Base-by-base conservation (phyloP, 1,284 basidiomycete species). In the Melanopsichium pennsylvanicum region DNA sequence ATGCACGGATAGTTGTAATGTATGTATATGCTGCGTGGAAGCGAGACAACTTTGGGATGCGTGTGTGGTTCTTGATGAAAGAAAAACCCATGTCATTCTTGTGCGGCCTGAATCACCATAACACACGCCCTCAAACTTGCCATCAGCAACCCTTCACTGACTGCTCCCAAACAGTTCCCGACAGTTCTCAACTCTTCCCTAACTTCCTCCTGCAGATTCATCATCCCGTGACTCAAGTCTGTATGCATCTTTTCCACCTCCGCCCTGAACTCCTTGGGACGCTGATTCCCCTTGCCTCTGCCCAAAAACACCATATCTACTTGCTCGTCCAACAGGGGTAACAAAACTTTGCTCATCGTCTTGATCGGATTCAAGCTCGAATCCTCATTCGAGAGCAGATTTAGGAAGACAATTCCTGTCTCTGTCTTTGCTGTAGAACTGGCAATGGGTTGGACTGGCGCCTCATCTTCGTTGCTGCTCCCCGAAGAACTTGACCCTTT, bases 261-360 rank as follows among this genome's bases (percentile, higher is more conserved):
- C 7, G 25, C 16, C 5, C 70, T 40, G 39, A 72, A 72, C 19
- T 56, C 37, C 16, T 50, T 52, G 3, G 60, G 52, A 10, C 70
- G 41, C 32, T 72, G 70, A 31, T 47, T 54, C 40, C 62, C 45
- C 22, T 73, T 73, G 7, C 71, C 71, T 21, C 69, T 37, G 3
- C 71, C 71, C 27, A 73, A 33, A 6, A 73, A 29, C 12, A 73
- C 33, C 58, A 73, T 49, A 31, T 73, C 71, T 21, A 33, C 38
- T 10, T 39, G 47, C 29, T 44, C 44, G 19, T 66, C 58, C 4
- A 60, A 31, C 10, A 72, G 31, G 1, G 60, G 56, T 2, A 56
- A 31, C 4, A 68, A 43, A 3, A 57, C 16, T 12, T 26, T 35
- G 39, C 44, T 32, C 44, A 59, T 52, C 32, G 47, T 55, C 6